Evolutionary conservation across 345 rosid species (phyloP), one percentile per base, ranked within the genome.

Genomic region (Syzygium aromaticum): DNA sequence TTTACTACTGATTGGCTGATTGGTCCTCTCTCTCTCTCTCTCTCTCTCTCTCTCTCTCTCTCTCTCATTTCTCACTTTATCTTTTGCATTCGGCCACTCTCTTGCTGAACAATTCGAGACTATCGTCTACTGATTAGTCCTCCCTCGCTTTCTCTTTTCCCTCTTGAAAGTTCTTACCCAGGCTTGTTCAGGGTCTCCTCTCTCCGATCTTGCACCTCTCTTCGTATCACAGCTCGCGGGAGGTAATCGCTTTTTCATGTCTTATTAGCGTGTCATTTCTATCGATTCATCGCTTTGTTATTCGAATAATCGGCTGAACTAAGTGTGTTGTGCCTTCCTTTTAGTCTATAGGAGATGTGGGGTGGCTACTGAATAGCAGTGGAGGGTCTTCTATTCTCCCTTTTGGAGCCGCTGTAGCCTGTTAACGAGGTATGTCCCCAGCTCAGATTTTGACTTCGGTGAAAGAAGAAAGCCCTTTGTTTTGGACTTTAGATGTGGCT

Each of bases 331-430:
- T 22, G 11, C 38, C 27, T 27, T 11, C 59, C 59, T 22, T 54
- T 54, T 3, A 21, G 5, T 54, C 12, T 0, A 22, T 54, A 21
- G 59, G 59, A 27, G 27, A 54, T 54, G 59, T 54, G 59, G 59
- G 59, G 59, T 19, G 57, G 57, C 0, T 0, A 1, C 0, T 54
- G 1, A 54, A 17, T 54, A 1, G 25, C 57, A 54, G 11, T 8
- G 59, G 27, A 54, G 59, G 59, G 59, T 5, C 63, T 27, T 59
- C 2, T 59, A 27, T 11, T 27, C 64, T 59, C 3, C 11, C 30
- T 27, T 40, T 25, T 56, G 15, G 7, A 27, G 28, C 12, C 0
- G 16, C 0, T 59, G 64, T 59, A 0, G 5, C 64, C 30, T 59
- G 0, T 54, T 19, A 19, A 54, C 57, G 10, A 21, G 10, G 25